These are phyloP conservation scores for Thalassiosira livingstoniorum DNA, from an alignment of 352 stramenopile species.

Conservation along the genomic window DNA sequence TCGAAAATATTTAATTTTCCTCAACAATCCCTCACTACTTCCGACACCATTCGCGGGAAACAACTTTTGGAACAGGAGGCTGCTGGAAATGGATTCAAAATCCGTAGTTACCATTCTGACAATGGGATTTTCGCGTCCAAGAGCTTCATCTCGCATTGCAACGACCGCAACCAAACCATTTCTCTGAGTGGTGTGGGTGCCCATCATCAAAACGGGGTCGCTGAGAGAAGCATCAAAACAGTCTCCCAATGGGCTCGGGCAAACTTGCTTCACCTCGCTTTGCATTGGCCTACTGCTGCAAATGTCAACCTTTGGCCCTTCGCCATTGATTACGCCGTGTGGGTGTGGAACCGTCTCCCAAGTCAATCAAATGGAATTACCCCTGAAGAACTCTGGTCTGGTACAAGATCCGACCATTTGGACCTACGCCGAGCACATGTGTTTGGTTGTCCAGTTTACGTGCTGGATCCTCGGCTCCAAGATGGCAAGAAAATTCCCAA, in stretches of 20 bases:
- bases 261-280: constrained; percentile 24
- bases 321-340: constrained; percentile 46
- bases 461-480: constrained; percentile 53
- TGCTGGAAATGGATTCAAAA: no score
- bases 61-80: not conserved
- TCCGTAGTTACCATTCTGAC: not conserved
- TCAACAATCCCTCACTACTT: not conserved
- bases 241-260: constrained; percentile 13
- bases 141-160: not conserved
- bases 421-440: constrained; percentile 51
- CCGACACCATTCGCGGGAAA: not conserved
- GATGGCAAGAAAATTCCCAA: constrained; percentile 68
- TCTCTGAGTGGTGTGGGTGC: constrained; percentile 13
- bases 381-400: constrained; percentile 52
- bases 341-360: constrained; percentile 56
- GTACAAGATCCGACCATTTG: constrained; percentile 9
- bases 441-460: constrained; percentile 66
- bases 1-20: not conserved
- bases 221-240: constrained; percentile 19
- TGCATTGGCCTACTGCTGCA: constrained; percentile 40
- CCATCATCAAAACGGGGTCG: constrained; percentile 26
- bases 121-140: constrained; percentile 13
- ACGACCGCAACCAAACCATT: not conserved
- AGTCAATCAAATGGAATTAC: constrained; percentile 11
- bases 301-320: constrained; percentile 36